Evolutionary conservation across 768 basidiomycete species (phyloP).

Genomic region (Naematelia aurantialba): DNA sequence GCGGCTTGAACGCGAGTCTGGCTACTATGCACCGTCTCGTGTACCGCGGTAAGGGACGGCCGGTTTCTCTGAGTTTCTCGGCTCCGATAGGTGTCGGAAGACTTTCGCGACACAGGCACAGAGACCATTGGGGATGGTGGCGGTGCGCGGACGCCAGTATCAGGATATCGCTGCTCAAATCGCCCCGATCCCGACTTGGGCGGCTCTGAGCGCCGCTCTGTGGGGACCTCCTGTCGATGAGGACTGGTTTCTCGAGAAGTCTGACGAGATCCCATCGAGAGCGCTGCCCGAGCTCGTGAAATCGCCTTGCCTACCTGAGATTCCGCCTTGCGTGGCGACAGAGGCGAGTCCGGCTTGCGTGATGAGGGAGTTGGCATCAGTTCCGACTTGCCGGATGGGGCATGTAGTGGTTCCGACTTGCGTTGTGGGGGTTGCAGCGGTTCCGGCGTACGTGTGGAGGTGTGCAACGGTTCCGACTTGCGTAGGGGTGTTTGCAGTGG

Average conservation of each 20-base stretch:
- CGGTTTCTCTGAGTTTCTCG: not conserved
- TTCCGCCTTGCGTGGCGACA: conserved; percentile 8
- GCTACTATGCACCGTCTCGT: conserved; percentile 6
- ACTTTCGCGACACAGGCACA: not conserved
- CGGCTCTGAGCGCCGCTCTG: not conserved
- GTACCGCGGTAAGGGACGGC: conserved; percentile 10
- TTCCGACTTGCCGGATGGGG: too few species aligned
- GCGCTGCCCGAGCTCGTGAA: not conserved
- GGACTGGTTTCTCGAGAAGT: not conserved
- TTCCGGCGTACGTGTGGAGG: too few species aligned
- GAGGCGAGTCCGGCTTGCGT: conserved; percentile 16
- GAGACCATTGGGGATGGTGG: not conserved
- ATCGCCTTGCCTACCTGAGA: not conserved
- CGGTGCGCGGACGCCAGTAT: not conserved
- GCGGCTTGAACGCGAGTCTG: conserved; percentile 14
- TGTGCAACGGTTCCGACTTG: too few species aligned
- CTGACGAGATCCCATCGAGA: conserved; percentile 7
- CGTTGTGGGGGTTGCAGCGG: too few species aligned
- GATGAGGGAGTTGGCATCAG: too few species aligned
- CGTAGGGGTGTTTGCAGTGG: too few species aligned
- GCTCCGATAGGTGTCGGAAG: not conserved
- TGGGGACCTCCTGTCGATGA: not conserved
- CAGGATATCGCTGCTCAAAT: not conserved
- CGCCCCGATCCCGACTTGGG: not conserved
- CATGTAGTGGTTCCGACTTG: too few species aligned